Evolutionary conservation across 805 yeast genomes (phyloP).

Genomic region (Groenewaldozyma salmanticensis): DNA sequence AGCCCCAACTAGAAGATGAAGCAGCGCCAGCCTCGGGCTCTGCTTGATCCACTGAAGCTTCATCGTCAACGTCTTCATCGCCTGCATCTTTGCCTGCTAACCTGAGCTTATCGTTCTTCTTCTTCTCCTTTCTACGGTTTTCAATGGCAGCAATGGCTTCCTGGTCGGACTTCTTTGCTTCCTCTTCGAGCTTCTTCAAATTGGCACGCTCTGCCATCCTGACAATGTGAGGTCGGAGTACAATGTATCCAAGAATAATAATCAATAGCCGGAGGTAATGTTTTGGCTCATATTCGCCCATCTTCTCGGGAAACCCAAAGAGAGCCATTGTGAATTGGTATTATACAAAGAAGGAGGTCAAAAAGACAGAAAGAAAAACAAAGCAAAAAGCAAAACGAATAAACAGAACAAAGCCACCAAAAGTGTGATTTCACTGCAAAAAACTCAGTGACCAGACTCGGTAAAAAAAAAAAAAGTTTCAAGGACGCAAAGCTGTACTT

Average conservation of each 20-base stretch:
- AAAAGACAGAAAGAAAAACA: background rate
- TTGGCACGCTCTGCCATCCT: constrained; percentile 21
- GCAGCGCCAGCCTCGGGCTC: constrained; percentile 20
- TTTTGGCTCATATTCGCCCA: constrained; percentile 20
- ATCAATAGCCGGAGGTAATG: constrained; percentile 25
- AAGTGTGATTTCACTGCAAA: no score
- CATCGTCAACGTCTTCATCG: constrained; percentile 4
- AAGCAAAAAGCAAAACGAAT: constrained; percentile 1
- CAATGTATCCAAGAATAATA: constrained; percentile 21
- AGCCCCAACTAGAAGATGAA: constrained; percentile 4
- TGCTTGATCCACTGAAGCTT: constrained; percentile 8
- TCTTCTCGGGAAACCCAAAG: constrained; percentile 26
- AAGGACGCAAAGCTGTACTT: no score
- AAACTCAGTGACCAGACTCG: no score
- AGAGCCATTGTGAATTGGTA: constrained; percentile 10
- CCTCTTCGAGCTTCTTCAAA: constrained; percentile 19
- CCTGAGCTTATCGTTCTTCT: no score
- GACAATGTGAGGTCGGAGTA: constrained; percentile 24
- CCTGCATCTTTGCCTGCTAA: constrained; percentile 3
- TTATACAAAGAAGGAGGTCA: background rate
- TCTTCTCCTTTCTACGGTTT: background rate
- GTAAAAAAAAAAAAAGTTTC: no score
- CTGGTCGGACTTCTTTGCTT: constrained; percentile 4
- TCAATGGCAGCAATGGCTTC: background rate
- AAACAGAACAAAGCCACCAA: background rate